Evolutionary conservation across 2,329 filamentous ascomycete genomes (phyloP).

Genomic region (Cordyceps farinosa): DNA sequence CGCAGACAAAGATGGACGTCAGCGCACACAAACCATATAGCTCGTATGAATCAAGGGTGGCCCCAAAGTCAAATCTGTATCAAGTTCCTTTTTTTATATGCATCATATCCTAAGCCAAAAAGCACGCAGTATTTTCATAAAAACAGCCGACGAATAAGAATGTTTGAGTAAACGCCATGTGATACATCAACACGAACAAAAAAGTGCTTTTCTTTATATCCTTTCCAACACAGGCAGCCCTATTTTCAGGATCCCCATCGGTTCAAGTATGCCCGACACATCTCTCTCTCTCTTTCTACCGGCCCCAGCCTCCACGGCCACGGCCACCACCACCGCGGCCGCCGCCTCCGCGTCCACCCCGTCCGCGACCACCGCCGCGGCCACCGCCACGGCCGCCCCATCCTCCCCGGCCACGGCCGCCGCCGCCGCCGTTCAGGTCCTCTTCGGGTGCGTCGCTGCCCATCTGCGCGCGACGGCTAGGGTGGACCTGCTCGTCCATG

Average conservation of each 20-base stretch:
- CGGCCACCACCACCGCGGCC: constrained; percentile 10
- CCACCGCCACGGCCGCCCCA: constrained; percentile 2
- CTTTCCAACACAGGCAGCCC: not conserved
- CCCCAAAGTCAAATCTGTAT: not conserved
- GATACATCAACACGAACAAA: constrained; percentile 1
- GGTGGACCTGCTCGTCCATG: constrained; percentile 45
- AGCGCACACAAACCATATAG: too few relatives aligned
- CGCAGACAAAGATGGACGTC: too few relatives aligned
- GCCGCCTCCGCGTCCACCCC: constrained; percentile 10
- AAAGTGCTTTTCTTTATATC: constrained; percentile 13
- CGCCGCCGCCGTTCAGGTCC: not conserved
- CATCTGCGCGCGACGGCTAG: constrained; percentile 42
- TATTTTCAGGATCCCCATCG: not conserved
- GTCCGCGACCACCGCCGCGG: not conserved
- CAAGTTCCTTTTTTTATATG: not conserved
- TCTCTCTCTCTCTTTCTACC: not conserved
- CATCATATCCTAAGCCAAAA: not conserved
- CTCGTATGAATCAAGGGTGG: not conserved
- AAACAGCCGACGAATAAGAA: not conserved
- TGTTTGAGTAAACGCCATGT: constrained; percentile 6
- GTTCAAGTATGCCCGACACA: not conserved
- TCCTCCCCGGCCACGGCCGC: constrained; percentile 7
- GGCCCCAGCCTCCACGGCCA: not conserved
- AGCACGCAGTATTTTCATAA: not conserved
- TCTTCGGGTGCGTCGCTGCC: constrained; percentile 23